Percentiles rank a stretch among this genome's conserved stretches.
Evolutionary conservation across 805 yeast species (phyloP).

Genomic region (Cyberlindnera sargentensis): DNA sequence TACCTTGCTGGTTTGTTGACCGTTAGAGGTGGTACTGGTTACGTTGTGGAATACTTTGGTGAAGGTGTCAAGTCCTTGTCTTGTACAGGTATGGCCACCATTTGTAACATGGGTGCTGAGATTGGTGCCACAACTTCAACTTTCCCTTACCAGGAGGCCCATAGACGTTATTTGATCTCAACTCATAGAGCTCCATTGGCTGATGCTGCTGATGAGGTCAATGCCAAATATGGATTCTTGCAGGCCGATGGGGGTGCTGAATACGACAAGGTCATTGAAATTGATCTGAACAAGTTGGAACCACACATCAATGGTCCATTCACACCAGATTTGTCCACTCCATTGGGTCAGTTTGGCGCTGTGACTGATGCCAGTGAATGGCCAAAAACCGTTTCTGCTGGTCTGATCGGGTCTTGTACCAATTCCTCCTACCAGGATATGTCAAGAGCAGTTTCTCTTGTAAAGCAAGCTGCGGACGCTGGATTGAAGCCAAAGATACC

Average conservation of each 20-base stretch:
- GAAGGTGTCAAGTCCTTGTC: slow-evolving; percentile 84
- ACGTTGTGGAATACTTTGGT: slow-evolving; percentile 94
- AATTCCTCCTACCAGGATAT: slow-evolving; percentile 98
- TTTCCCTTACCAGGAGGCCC: slow-evolving; percentile 88
- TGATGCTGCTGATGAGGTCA: slow-evolving; percentile 62
- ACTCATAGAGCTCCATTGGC: slow-evolving; percentile 84
- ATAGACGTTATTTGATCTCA: slow-evolving; percentile 70
- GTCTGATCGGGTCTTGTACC: slow-evolving; percentile 96
- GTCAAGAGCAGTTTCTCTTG: slow-evolving; percentile 91
- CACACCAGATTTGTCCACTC: slow-evolving; percentile 96
- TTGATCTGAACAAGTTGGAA: slow-evolving; percentile 78
- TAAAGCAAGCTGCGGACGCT: slow-evolving; percentile 75
- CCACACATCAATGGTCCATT: slow-evolving; percentile 97
- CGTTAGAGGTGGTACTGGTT: slow-evolving; percentile 98
- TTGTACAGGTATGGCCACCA: slow-evolving; percentile 99
- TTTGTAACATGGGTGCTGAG: slow-evolving; percentile 99
- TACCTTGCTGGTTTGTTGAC: slow-evolving; percentile 87
- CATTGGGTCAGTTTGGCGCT: slow-evolving; percentile 72
- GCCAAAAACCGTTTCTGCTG: slow-evolving; percentile 85
- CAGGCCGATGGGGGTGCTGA: slow-evolving; percentile 82
- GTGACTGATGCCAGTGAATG: slow-evolving; percentile 69
- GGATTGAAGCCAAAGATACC: slow-evolving; percentile 89
- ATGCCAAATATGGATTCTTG: slow-evolving; percentile 51
- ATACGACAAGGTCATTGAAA: slow-evolving; percentile 89
- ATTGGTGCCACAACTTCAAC: slow-evolving; percentile 98